These are phyloP conservation scores for Pythium periplocum DNA, from an alignment of 352 stramenopile genomes.

Conservation along the genomic window DNA sequence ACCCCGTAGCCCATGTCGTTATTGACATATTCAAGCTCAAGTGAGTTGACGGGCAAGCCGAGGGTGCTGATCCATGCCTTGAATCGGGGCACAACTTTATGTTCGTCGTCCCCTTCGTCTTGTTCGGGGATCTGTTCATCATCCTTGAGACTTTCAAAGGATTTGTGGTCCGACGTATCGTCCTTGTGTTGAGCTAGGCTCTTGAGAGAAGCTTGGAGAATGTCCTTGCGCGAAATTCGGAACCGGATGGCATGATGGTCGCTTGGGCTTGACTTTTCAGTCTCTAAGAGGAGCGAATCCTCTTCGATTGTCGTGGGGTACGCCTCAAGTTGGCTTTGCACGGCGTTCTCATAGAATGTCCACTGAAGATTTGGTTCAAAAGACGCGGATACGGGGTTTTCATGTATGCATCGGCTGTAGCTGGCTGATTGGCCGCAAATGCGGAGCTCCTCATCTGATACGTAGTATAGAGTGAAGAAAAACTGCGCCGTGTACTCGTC, in stretches of 20 bases:
- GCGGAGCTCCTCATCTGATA: too few species aligned
- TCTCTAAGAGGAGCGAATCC: neutral
- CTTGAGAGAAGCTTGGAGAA: conserved; percentile 26
- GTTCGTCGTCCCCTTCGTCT: too few species aligned
- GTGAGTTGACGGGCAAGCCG: conserved; percentile 39
- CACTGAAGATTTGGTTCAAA: too few species aligned
- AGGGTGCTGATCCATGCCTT: conserved; percentile 21
- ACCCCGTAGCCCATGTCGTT: conserved; percentile 56
- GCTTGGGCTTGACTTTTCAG: neutral
- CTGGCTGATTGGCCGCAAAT: too few species aligned
- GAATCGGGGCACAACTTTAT: conserved; percentile 11
- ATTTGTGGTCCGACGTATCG: too few species aligned
- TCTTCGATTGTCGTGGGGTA: conserved; percentile 40
- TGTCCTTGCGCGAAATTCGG: conserved; percentile 44
- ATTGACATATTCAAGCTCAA: conserved; percentile 48
- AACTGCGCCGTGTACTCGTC: conserved; percentile 9
- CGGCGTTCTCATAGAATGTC: neutral
- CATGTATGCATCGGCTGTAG: too few species aligned
- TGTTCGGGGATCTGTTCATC: too few species aligned
- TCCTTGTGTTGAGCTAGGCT: conserved; percentile 6
- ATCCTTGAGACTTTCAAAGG: too few species aligned
- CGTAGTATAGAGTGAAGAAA: neutral
- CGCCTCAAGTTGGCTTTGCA: conserved; percentile 7
- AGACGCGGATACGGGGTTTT: too few species aligned
- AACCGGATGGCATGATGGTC: conserved; percentile 31